Percentiles rank a stretch among this genome's conserved stretches.
Evolutionary conservation across 176 grass and related monocot genomes (phyloP).

Genomic region (Hsuehochloa calcarea): DNA sequence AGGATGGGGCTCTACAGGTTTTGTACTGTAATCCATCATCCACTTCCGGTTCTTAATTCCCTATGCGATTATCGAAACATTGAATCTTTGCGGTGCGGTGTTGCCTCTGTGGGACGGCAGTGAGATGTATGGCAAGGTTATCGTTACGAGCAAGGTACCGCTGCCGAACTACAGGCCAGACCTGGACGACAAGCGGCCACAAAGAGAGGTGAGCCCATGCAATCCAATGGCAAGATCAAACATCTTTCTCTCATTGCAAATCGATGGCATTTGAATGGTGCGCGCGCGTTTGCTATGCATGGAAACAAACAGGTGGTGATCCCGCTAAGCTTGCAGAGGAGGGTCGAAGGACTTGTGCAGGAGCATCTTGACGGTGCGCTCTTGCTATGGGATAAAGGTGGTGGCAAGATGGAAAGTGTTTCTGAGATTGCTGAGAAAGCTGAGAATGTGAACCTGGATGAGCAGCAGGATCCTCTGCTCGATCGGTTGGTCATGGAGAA

Average conservation of each 20-base stretch:
- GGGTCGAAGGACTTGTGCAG: conserved; percentile 77
- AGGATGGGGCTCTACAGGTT: conserved; percentile 90
- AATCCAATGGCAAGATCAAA: neutral
- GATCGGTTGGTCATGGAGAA: conserved; percentile 89
- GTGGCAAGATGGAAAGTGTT: conserved; percentile 28
- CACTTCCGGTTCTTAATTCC: neutral
- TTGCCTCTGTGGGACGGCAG: conserved; percentile 33
- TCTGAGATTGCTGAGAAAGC: conserved; percentile 29
- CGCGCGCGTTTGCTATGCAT: neutral
- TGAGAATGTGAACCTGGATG: conserved; percentile 44
- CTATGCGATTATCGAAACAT: neutral
- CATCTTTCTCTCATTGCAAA: conserved; percentile 9
- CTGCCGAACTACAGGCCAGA: conserved; percentile 91
- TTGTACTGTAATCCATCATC: neutral
- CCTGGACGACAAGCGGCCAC: conserved; percentile 86
- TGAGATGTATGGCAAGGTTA: conserved; percentile 85
- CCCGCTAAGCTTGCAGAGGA: conserved; percentile 91
- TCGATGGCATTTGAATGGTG: neutral
- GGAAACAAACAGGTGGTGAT: conserved; percentile 71
- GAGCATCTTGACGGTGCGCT: conserved; percentile 76
- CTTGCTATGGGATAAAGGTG: conserved; percentile 40
- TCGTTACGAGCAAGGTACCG: conserved; percentile 94
- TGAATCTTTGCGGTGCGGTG: neutral
- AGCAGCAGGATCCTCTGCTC: conserved; percentile 65
- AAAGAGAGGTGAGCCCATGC: conserved; percentile 62